Evolutionary conservation across 352 stramenopile genomes (phyloP).

Genomic region (Globisporangium viniferum): DNA sequence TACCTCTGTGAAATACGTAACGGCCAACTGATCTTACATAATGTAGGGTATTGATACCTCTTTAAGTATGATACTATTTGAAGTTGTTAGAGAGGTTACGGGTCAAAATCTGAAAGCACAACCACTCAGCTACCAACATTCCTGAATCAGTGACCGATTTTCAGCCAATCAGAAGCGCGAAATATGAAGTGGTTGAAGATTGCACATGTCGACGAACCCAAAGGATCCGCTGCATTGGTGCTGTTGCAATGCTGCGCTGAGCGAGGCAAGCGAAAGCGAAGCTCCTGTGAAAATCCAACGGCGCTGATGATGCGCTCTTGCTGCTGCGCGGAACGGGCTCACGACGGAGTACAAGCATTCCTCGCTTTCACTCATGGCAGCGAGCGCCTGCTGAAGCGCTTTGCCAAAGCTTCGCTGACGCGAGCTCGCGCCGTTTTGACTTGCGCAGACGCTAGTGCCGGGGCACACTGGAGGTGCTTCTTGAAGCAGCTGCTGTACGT

Average conservation of each 20-base stretch:
- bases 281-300: no score
- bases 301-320: no score
- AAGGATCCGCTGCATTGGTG: neutral
- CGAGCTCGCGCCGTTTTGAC: no score
- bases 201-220: neutral
- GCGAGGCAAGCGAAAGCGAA: no score
- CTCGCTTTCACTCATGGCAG: no score
- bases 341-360: no score
- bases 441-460: no score
- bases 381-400: no score
- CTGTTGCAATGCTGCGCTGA: neutral
- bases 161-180: neutral
- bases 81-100: neutral
- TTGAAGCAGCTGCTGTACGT: no score
- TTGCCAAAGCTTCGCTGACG: no score
- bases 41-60: neutral
- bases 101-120: neutral
- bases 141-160: conserved; percentile 5
- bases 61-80: neutral
- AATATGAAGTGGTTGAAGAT: neutral
- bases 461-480: no score
- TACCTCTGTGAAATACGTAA: neutral
- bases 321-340: no score
- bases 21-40: neutral
- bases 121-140: neutral